Evolutionary conservation across 2,329 filamentous ascomycete genomes (phyloP).

Genomic region (Spiromastix sp.): DNA sequence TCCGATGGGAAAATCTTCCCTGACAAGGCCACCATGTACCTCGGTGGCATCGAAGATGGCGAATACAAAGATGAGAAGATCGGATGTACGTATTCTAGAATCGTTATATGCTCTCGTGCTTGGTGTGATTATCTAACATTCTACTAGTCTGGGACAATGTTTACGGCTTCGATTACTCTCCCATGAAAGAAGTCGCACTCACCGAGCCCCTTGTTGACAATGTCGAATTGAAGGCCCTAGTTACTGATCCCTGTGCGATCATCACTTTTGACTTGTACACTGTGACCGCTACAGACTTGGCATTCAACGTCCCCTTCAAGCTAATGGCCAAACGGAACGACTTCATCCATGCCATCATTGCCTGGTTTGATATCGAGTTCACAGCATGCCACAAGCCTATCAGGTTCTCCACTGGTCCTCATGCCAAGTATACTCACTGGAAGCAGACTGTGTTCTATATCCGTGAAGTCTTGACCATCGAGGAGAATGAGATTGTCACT

Average conservation of each 20-base stretch:
- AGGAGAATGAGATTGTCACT: constrained; percentile 69
- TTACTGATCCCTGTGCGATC: constrained; percentile 78
- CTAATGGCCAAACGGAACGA: constrained; percentile 74
- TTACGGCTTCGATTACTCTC: constrained; percentile 93
- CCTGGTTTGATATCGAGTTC: constrained; percentile 99
- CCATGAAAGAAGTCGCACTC: constrained; percentile 85
- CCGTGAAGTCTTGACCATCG: constrained; percentile 81
- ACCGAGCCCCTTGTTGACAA: constrained; percentile 96
- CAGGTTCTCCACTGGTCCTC: constrained; percentile 89
- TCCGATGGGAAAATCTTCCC: constrained; percentile 93
- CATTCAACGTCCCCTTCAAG: constrained; percentile 69
- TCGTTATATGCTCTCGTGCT: constrained; percentile 1
- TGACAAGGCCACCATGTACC: constrained; percentile 95
- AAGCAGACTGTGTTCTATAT: constrained; percentile 99
- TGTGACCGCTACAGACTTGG: constrained; percentile 70
- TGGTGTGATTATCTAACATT: constrained; percentile 16
- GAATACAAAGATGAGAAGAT: constrained; percentile 99
- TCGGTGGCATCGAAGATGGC: constrained; percentile 94
- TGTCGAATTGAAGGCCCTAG: constrained; percentile 92
- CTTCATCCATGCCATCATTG: constrained; percentile 91
- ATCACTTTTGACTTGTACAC: constrained; percentile 90
- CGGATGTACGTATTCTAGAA: constrained; percentile 59
- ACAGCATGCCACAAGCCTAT: constrained; percentile 97
- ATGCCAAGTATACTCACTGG: constrained; percentile 99
- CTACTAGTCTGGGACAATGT: constrained; percentile 93